Conservation (phyloP, 176 grass and related monocot species). For the Poa pratensis region DNA sequence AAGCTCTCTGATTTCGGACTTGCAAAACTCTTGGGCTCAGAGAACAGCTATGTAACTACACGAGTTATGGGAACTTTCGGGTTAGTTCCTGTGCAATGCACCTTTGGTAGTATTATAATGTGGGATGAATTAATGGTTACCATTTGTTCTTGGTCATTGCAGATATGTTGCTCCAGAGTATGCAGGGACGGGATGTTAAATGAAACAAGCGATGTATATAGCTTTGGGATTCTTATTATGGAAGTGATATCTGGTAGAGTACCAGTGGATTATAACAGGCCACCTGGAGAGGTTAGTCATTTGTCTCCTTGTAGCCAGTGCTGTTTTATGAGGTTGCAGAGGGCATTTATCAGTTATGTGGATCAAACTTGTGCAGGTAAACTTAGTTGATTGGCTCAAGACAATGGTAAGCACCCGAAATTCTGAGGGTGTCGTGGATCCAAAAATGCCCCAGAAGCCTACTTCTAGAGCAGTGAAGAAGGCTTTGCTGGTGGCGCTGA, state of each 20-base stretch:
- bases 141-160: constrained; percentile 27
- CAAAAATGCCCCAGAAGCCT: constrained; percentile 80
- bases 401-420: constrained; percentile 84
- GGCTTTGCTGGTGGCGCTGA: constrained; percentile 78
- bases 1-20: constrained; percentile 98
- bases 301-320: background rate
- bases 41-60: constrained; percentile 86
- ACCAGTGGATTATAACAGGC: constrained; percentile 91
- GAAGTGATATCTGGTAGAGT: constrained; percentile 88
- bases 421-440: constrained; percentile 83
- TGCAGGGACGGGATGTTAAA: constrained; percentile 98
- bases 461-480: constrained; percentile 83
- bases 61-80: constrained; percentile 99
- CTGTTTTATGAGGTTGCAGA: constrained; percentile 23
- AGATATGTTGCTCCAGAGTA: constrained; percentile 99
- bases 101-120: background rate
- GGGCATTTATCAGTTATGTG: background rate
- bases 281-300: constrained; percentile 75
- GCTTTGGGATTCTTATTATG: constrained; percentile 98
- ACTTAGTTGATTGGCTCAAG: constrained; percentile 97
- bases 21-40: constrained; percentile 81
- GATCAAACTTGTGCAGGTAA: constrained; percentile 59
- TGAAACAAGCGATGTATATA: constrained; percentile 95
- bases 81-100: constrained; percentile 48
- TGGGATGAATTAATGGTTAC: background rate